These are phyloP conservation scores for Meyerozyma smithsonii DNA, from an alignment of 1,139 yeast species.

Conservation along the genomic window DNA sequence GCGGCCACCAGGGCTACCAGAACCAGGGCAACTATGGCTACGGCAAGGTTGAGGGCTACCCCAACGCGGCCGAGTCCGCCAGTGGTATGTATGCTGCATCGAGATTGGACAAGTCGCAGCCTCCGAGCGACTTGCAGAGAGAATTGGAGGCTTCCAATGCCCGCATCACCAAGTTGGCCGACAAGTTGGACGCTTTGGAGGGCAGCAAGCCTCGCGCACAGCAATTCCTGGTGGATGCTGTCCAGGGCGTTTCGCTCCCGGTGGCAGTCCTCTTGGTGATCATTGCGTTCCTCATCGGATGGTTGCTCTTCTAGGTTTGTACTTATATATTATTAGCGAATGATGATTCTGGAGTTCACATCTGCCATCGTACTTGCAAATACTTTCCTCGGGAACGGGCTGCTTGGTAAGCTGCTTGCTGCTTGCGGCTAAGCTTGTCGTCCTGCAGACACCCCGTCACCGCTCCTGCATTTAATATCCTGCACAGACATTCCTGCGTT, in stretches of 20 bases:
- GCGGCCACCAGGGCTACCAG: slow-evolving; percentile 12
- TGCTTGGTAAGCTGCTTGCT: too few relatives aligned
- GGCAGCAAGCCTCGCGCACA: slow-evolving; percentile 2
- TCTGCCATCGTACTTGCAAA: too few relatives aligned
- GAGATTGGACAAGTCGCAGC: background rate
- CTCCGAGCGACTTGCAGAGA: slow-evolving; percentile 14
- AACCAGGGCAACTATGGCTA: slow-evolving; percentile 9
- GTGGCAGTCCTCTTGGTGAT: slow-evolving; percentile 48
- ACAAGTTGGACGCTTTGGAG: slow-evolving; percentile 32
- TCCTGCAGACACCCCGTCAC: background rate
- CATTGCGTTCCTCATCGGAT: slow-evolving; percentile 56
- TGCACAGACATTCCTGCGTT: too few relatives aligned
- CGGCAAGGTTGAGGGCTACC: slow-evolving; percentile 6
- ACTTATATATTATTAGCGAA: slow-evolving; percentile 3
- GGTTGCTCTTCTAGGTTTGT: slow-evolving; percentile 45
- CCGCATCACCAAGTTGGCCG: slow-evolving; percentile 38
- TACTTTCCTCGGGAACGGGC: too few relatives aligned
- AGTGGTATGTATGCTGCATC: slow-evolving; percentile 9
- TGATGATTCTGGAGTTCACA: too few relatives aligned
- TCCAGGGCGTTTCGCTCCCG: slow-evolving; percentile 48
- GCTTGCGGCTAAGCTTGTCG: too few relatives aligned
- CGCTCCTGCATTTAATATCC: background rate
- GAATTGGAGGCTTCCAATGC: slow-evolving; percentile 38
- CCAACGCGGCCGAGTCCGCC: slow-evolving; percentile 10
- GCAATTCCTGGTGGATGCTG: slow-evolving; percentile 20